A percentile compares a stretch with the other conserved stretches of the same genome.
Evolutionary conservation across 140 eudicot species (phyloP).

Genomic region (Ambrosia hybrid): DNA sequence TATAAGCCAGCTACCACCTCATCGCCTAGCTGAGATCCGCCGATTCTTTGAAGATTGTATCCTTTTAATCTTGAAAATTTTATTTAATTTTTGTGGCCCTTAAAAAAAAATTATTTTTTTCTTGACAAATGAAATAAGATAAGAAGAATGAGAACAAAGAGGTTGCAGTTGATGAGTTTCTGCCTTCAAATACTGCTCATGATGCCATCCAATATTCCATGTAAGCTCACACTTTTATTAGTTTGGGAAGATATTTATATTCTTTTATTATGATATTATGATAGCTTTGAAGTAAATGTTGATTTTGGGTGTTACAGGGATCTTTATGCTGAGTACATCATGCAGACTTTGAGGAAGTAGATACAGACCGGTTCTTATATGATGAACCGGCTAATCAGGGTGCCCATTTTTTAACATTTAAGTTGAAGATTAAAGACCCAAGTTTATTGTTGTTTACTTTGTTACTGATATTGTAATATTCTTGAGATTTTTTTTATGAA

Average conservation of each 20-base stretch:
- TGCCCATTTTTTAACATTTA: background rate
- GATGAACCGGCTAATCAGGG: background rate
- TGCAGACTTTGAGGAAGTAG: constrained; percentile 56
- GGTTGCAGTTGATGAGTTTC: constrained; percentile 61
- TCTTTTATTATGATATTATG: background rate
- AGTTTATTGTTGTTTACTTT: constrained; percentile 11
- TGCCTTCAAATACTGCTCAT: constrained; percentile 52
- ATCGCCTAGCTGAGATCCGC: constrained; percentile 69
- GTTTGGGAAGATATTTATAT: no score
- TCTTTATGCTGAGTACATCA: constrained; percentile 62
- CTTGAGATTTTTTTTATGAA: background rate
- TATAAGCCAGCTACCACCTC: constrained; percentile 68
- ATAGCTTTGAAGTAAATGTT: background rate
- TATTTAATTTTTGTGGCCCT: background rate
- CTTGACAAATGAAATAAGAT: constrained; percentile 42
- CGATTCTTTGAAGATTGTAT: constrained; percentile 75
- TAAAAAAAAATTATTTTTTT: background rate
- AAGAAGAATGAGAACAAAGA: constrained; percentile 78
- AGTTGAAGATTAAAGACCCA: constrained; percentile 8
- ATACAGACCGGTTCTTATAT: background rate
- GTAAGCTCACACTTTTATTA: constrained; percentile 23
- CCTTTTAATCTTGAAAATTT: constrained; percentile 12
- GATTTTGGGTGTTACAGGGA: constrained; percentile 41
- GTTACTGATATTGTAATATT: background rate
- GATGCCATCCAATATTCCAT: constrained; percentile 67